Evolutionary conservation across 75 land plant species (phyloP).

Genomic region (Sequoiadendron giganteum): DNA sequence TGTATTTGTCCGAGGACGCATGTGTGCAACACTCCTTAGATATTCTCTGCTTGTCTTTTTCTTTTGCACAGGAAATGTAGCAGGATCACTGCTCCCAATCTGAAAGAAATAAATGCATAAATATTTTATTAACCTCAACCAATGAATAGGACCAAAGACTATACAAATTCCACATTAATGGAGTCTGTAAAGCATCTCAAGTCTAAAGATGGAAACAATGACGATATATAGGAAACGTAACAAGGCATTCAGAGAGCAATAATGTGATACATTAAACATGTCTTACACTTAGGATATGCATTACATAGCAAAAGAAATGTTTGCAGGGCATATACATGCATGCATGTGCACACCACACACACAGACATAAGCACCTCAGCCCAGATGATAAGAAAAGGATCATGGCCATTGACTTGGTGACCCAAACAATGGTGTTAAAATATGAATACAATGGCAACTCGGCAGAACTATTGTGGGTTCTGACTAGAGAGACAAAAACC

Average conservation of each 20-base stretch:
- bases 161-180: neutral
- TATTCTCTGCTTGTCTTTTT: constrained; percentile 86
- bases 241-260: neutral
- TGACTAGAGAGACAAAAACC: neutral
- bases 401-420: neutral
- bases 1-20: constrained; percentile 95
- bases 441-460: neutral
- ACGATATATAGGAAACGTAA: neutral
- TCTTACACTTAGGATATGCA: neutral
- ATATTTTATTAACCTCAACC: neutral
- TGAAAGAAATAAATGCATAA: constrained; percentile 18
- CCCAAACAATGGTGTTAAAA: neutral
- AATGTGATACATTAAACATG: neutral
- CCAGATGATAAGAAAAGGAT: neutral
- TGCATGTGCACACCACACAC: no score
- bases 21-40: constrained; percentile 83
- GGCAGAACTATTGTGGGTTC: neutral
- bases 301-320: neutral
- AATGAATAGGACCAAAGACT: neutral
- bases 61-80: constrained; percentile 89
- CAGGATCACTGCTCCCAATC: constrained; percentile 87
- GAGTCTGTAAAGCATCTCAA: neutral
- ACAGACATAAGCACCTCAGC: neutral
- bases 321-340: neutral
- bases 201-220: neutral